A percentile compares a stretch with the other conserved stretches of the same genome.
These are phyloP conservation scores for Oryza meyeriana DNA, from an alignment of 176 grass and related monocot genomes.

Conservation along the genomic window DNA sequence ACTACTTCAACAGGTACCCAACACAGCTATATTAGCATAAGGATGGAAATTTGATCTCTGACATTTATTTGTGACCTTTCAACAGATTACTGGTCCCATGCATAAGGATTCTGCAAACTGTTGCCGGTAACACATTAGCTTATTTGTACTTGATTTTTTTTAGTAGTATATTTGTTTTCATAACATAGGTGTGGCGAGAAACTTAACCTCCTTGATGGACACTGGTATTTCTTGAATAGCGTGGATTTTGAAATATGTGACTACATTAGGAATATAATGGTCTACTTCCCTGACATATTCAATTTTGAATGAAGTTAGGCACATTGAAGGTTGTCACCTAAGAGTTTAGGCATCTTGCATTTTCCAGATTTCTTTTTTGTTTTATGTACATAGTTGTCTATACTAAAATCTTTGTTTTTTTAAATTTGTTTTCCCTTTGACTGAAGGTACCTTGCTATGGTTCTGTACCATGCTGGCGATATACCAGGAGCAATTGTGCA, in stretches of 20 bases:
- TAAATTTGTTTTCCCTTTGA: conserved; percentile 16
- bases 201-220: not conserved
- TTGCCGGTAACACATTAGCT: conserved; percentile 64
- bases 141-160: not conserved
- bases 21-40: not conserved
- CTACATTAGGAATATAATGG: not conserved
- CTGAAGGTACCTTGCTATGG: conserved; percentile 87
- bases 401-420: not conserved
- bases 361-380: not conserved
- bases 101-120: conserved; percentile 96
- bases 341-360: not conserved
- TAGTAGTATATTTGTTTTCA: not conserved
- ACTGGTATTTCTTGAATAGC: not conserved
- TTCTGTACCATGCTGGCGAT: conserved; percentile 96
- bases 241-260: not conserved
- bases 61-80: conserved; percentile 24
- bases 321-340: not conserved
- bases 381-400: not conserved
- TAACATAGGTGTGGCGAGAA: not conserved
- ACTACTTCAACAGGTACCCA: conserved; percentile 86
- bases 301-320: not conserved
- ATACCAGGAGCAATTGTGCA: conserved; percentile 87
- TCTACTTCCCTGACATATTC: not conserved
- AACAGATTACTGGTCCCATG: conserved; percentile 94
- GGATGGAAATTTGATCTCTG: conserved; percentile 14